Percentiles rank a stretch among this genome's conserved stretches.
Evolutionary conservation across 768 basidiomycete species (phyloP).

Genomic region (Pleurotus eryngii): DNA sequence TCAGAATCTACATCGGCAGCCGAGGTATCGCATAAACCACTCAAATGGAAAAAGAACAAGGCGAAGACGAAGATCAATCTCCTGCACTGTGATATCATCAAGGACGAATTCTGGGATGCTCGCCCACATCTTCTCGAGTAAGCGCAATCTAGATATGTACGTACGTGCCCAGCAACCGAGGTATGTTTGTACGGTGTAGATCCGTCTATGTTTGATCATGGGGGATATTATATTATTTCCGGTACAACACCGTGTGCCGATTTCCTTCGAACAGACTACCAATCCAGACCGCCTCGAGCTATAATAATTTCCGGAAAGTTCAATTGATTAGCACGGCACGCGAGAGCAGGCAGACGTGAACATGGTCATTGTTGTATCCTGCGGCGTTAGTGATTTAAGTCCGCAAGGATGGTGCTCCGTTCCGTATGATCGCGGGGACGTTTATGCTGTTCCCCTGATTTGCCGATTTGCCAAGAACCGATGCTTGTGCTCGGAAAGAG

Average conservation of each 20-base stretch:
- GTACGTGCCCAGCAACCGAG: no score
- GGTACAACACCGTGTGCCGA: no score
- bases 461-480: not conserved
- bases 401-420: not conserved
- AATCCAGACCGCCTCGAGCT: no score
- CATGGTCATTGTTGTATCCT: not conserved
- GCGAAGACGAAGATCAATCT: constrained; percentile 46
- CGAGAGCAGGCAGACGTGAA: no score
- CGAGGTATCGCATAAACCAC: constrained; percentile 9
- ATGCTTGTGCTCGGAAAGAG: not conserved
- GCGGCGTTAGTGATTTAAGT: constrained; percentile 7
- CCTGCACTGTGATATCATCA: constrained; percentile 82
- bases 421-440: not conserved
- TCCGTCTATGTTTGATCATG: no score
- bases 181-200: no score
- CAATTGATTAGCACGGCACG: no score
- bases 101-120: constrained; percentile 74
- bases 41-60: constrained; percentile 18
- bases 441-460: not conserved
- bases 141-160: constrained; percentile 19
- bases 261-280: no score
- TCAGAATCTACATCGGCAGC: not conserved
- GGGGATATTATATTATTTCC: no score
- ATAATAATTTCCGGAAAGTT: no score
- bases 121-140: constrained; percentile 51